Conservation (phyloP, 179 eudicot genomes). For the Nepenthes alata region DNA sequence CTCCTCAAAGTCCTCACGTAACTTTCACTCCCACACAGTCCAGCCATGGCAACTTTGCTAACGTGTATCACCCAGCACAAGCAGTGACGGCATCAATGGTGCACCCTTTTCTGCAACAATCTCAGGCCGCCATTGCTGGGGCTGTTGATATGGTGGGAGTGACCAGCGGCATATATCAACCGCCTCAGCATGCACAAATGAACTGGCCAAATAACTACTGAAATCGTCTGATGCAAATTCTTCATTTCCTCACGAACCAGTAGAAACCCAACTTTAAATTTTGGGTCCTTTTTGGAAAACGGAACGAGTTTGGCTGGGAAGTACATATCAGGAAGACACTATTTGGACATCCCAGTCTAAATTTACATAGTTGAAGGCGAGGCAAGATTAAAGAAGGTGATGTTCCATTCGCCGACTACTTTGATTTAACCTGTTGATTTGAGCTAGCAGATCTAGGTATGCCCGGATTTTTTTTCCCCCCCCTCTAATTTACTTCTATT, state of each 20-base stretch:
- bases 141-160: constrained; percentile 57
- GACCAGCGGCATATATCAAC: constrained; percentile 50
- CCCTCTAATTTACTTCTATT: neutral
- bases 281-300: constrained; percentile 1
- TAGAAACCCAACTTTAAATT: neutral
- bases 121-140: constrained; percentile 58
- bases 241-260: neutral
- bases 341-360: neutral
- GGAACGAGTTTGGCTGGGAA: neutral
- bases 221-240: constrained; percentile 13
- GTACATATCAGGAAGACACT: constrained; percentile 1
- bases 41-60: constrained; percentile 49
- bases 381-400: neutral
- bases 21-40: constrained; percentile 56
- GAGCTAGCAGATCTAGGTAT: constrained; percentile 6
- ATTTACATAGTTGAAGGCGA: no score
- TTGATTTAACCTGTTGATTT: constrained; percentile 2
- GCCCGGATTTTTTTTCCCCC: neutral
- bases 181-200: constrained; percentile 55
- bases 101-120: constrained; percentile 62
- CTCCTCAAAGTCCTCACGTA: constrained; percentile 54
- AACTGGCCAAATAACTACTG: constrained; percentile 71
- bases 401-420: neutral
- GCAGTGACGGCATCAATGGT: constrained; percentile 40
- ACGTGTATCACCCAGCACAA: constrained; percentile 60